Evolutionary conservation across 306 rosid species (phyloP).

Genomic region (Cucurbita maxima): DNA sequence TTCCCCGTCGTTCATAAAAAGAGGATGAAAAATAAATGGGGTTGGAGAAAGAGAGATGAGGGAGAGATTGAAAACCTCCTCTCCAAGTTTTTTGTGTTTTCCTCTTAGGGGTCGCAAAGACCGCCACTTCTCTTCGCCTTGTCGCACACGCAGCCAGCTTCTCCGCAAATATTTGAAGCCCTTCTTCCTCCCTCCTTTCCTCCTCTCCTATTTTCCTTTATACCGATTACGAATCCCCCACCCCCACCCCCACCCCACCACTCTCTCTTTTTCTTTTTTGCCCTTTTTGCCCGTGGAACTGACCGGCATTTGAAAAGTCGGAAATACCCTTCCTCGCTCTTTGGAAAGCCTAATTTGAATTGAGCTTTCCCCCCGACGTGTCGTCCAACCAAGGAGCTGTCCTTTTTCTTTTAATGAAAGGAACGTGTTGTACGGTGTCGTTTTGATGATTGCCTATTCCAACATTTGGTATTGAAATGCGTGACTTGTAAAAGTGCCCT

Average conservation of each 20-base stretch:
- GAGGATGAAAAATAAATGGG: neutral
- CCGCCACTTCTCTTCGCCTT: constrained; percentile 26
- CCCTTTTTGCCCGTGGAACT: neutral
- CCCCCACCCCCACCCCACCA: neutral
- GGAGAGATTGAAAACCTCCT: constrained; percentile 3
- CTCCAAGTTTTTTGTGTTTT: constrained; percentile 6
- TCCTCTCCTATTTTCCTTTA: too few species aligned
- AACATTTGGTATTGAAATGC: neutral
- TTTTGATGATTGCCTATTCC: neutral
- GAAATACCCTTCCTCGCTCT: neutral
- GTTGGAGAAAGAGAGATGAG: neutral
- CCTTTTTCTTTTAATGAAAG: neutral
- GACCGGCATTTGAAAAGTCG: neutral
- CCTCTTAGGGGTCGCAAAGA: constrained; percentile 3
- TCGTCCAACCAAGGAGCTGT: neutral
- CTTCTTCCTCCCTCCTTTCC: neutral
- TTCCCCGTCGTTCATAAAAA: constrained; percentile 7
- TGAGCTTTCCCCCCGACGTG: neutral
- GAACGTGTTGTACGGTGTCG: neutral
- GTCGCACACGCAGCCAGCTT: constrained; percentile 5
- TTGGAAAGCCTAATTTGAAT: neutral
- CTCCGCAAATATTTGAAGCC: constrained; percentile 24
- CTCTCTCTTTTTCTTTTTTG: neutral
- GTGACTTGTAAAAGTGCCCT: neutral
- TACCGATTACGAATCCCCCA: too few species aligned